Base-by-base conservation (phyloP, 805 yeast species). In the Candida maltosa region DNA sequence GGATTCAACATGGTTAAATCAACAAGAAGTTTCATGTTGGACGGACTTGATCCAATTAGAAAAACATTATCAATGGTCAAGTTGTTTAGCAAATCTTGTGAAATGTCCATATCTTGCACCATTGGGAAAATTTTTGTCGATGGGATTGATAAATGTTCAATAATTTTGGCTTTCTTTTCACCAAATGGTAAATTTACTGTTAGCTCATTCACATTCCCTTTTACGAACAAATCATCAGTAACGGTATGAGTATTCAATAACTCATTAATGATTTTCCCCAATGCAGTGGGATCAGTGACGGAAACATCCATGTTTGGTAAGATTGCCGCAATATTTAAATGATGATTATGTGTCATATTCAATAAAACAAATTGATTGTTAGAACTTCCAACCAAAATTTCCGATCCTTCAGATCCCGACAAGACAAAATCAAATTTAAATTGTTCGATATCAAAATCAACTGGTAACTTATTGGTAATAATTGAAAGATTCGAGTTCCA, bases 1-100 rank as follows among this genome's bases (percentile, higher is more conserved):
- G 73, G 70, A 41, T 69, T 71, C 9, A 35, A 23, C 3, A 70
- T 22, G 12, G 51, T 54, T 4, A 62, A 21, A 26, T 56, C 64
- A 20, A 60, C 48, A 27, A 55, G 29, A 4, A 73, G 32, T 4
- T 48, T 41, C 10, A 65, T 38, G 2, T 42, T 44, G 0, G 45
- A 38, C 1, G 35, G 24, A 7, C 48, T 42, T 1, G 74, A 56
- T 2, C 54, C 52, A 10, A 62, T 34, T n/a, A 62, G 49, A 4
- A 38, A 22, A 10, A 65, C 37, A 1, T 44, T 38, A 16, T 38
- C 38, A 4, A 52, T 28, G 5, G 46, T 38, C 12, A 8, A n/a
- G n/a, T n/a, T n/a, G n/a, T n/a, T n/a, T n/a, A n/a, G n/a, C n/a
- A n/a, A n/a, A n/a, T n/a, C n/a, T n/a, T n/a, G n/a, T n/a, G n/a